These are phyloP conservation scores for Fusarium sp. DNA, from an alignment of 2,329 filamentous ascomycete species.

Conservation along the genomic window DNA sequence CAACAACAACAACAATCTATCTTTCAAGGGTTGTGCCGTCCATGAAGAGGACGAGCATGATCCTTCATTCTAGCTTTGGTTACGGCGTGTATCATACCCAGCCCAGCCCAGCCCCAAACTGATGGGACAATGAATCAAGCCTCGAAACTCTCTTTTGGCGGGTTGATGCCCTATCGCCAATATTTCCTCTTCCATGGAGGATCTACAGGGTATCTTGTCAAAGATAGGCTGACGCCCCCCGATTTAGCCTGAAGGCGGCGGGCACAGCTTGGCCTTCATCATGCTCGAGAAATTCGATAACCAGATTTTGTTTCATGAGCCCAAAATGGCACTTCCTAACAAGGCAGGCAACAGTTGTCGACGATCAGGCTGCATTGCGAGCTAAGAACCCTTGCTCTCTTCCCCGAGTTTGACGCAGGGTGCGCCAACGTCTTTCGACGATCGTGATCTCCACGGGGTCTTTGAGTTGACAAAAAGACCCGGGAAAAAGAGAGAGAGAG, in stretches of 20 bases:
- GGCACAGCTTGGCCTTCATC: slow-evolving; percentile 18
- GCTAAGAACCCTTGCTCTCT: slow-evolving; percentile 18
- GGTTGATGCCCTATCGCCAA: slow-evolving; percentile 17
- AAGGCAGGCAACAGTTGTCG: neutral
- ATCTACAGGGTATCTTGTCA: slow-evolving; percentile 19
- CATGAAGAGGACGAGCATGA: slow-evolving; percentile 12
- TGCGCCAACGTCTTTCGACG: slow-evolving; percentile 1
- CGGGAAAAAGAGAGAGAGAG: too few species aligned
- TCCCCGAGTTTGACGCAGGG: neutral
- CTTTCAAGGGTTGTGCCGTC: neutral
- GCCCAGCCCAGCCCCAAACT: slow-evolving; percentile 11
- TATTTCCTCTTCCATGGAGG: slow-evolving; percentile 19
- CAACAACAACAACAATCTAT: neutral
- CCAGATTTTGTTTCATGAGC: slow-evolving; percentile 25
- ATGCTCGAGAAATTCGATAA: neutral
- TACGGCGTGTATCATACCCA: neutral
- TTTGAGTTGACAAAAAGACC: neutral
- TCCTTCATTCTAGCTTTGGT: slow-evolving; percentile 3
- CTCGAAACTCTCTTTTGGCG: neutral
- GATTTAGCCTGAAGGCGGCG: slow-evolving; percentile 29
- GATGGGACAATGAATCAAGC: slow-evolving; percentile 14
- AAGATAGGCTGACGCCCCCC: neutral
- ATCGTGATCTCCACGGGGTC: slow-evolving; percentile 1
- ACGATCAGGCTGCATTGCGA: slow-evolving; percentile 12
- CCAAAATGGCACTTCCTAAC: slow-evolving; percentile 21